A percentile compares a stretch with the other conserved stretches of the same genome.
Conservation (phyloP, 192 early-diverging fungal species). For the Umbelopsis isabellina region DNA sequence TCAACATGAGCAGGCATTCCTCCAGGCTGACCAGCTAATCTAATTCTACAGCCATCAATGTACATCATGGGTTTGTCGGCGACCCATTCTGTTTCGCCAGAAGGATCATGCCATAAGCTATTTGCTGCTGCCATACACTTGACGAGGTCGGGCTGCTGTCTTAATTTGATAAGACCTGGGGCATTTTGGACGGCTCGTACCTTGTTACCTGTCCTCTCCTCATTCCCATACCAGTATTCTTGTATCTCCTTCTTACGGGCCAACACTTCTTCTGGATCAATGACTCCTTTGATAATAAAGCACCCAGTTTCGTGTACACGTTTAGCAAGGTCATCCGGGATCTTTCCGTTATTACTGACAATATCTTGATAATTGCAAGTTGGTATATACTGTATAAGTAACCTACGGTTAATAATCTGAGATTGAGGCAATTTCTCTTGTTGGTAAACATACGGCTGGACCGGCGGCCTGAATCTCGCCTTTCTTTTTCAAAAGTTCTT, state of each 20-base stretch:
- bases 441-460: neutral
- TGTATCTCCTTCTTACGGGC: slow-evolving; percentile 32
- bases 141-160: slow-evolving; percentile 31
- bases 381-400: slow-evolving; percentile 5
- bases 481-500: neutral
- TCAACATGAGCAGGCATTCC: slow-evolving; percentile 20
- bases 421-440: neutral
- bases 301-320: slow-evolving; percentile 24
- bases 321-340: slow-evolving; percentile 19
- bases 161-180: neutral
- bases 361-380: neutral
- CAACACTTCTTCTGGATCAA: slow-evolving; percentile 22
- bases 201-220: neutral
- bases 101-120: slow-evolving; percentile 31
- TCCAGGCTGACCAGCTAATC: slow-evolving; percentile 22
- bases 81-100: slow-evolving; percentile 21
- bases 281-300: slow-evolving; percentile 27
- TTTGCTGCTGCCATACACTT: slow-evolving; percentile 28
- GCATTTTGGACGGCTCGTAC: slow-evolving; percentile 22
- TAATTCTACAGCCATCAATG: slow-evolving; percentile 35
- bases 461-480: neutral
- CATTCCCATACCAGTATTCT: slow-evolving; percentile 26
- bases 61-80: slow-evolving; percentile 28
- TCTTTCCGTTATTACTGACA: neutral
- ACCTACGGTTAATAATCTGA: neutral